phyloP scores from a whole-genome alignment of 352 stramenopile genomes.

The Pythium pyrilobum region DNA sequence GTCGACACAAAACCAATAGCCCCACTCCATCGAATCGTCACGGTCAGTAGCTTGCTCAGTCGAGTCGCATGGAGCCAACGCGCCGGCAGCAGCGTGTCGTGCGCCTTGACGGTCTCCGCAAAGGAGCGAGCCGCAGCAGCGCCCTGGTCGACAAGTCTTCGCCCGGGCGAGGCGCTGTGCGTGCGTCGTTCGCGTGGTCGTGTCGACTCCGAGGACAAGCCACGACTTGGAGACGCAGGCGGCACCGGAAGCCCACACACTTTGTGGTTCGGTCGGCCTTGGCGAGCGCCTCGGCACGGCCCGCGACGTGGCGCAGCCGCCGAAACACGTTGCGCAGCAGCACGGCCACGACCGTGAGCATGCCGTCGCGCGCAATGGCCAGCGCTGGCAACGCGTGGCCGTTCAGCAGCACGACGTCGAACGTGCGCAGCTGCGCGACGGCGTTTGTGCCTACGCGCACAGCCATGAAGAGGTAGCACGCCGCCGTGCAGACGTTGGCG shows the following conservation, averaged over 20 bases:
- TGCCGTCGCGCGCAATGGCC: slow-evolving; percentile 1
- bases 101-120: not conserved
- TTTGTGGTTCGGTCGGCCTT: not conserved
- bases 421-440: slow-evolving; percentile 1
- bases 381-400: slow-evolving; percentile 2
- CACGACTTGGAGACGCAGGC: not conserved
- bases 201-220: not conserved
- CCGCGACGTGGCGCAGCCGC: not conserved
- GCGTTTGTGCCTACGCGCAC: not conserved
- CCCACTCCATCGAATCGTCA: not conserved
- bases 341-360: slow-evolving; percentile 7
- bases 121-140: not conserved
- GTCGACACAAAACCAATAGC: not conserved
- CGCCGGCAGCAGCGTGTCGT: not conserved
- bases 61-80: not conserved
- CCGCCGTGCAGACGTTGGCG: not conserved
- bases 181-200: not conserved
- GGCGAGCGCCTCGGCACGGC: not conserved
- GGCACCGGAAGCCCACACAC: slow-evolving; percentile 17
- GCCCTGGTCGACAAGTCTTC: not conserved
- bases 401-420: slow-evolving; percentile 10
- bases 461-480: slow-evolving; percentile 1
- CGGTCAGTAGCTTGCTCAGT: too few species aligned
- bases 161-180: not conserved
- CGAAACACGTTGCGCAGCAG: slow-evolving; percentile 15